Percentiles rank a stretch among this genome's conserved stretches.
Evolutionary conservation across 2,329 filamentous ascomycete species (phyloP).

Genomic region (Verticillium nonalfalfae): DNA sequence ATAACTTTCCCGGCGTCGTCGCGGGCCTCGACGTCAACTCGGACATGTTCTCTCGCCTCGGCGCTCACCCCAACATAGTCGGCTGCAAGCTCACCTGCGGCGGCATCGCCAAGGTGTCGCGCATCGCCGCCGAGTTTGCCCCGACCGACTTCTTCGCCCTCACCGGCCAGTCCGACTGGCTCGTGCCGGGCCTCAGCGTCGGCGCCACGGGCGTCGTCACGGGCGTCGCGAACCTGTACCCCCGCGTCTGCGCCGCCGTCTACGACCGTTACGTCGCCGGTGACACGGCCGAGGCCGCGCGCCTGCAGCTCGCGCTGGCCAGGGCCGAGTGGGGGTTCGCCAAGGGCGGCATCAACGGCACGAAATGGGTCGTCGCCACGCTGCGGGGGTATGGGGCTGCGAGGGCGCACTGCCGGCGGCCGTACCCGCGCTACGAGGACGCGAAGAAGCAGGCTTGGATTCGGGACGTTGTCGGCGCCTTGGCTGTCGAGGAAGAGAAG

Average conservation of each 20-base stretch:
- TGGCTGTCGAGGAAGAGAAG: conserved; percentile 12
- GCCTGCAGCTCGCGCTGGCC: conserved; percentile 42
- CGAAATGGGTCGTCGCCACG: conserved; percentile 53
- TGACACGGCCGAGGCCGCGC: conserved; percentile 38
- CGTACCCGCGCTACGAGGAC: conserved; percentile 43
- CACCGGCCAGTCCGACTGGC: conserved; percentile 68
- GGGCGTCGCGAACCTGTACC: conserved; percentile 57
- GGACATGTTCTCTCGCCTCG: conserved; percentile 53
- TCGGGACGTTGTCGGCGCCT: conserved; percentile 7
- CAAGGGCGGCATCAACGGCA: conserved; percentile 54
- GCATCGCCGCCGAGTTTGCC: conserved; percentile 45
- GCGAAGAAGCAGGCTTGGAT: conserved; percentile 26
- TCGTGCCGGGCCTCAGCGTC: conserved; percentile 53
- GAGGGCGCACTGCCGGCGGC: conserved; percentile 45
- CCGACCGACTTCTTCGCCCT: conserved; percentile 58
- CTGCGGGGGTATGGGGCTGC: conserved; percentile 42
- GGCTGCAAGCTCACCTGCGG: conserved; percentile 69
- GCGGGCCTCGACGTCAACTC: conserved; percentile 63
- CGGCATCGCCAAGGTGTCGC: conserved; percentile 65
- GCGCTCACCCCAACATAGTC: conserved; percentile 57
- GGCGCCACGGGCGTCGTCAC: conserved; percentile 56
- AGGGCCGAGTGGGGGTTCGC: conserved; percentile 49
- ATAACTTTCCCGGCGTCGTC: conserved; percentile 66
- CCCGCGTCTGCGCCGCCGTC: conserved; percentile 38
- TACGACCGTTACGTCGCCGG: conserved; percentile 41